A percentile compares a stretch with the other conserved stretches of the same genome.
phyloP scores from a whole-genome alignment of 345 rosid genomes.

The Barbarea vulgaris region DNA sequence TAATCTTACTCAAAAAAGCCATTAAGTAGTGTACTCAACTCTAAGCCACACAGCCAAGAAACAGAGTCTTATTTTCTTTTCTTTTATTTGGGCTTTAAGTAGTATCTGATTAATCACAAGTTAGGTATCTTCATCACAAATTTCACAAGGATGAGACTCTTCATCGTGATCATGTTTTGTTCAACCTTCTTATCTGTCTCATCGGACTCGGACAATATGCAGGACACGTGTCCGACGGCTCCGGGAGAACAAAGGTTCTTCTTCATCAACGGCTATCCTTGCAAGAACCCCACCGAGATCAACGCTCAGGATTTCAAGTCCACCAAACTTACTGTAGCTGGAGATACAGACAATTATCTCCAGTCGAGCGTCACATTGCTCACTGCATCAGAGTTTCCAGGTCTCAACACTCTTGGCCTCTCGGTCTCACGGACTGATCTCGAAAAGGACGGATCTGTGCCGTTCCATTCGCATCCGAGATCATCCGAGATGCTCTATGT shows the following conservation, averaged over 20 bases:
- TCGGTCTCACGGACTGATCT: constrained; percentile 74
- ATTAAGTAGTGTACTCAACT: constrained; percentile 40
- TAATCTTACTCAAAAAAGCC: constrained; percentile 34
- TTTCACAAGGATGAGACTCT: constrained; percentile 42
- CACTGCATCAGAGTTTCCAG: constrained; percentile 72
- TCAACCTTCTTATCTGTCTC: constrained; percentile 27
- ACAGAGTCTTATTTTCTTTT: background rate
- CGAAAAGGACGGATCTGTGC: constrained; percentile 55
- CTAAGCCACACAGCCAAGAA: constrained; percentile 34
- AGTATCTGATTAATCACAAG: background rate
- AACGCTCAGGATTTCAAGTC: constrained; percentile 72
- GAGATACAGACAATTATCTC: constrained; percentile 61
- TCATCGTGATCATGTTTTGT: constrained; percentile 33
- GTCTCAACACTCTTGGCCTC: constrained; percentile 85
- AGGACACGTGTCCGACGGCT: constrained; percentile 70
- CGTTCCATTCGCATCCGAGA: constrained; percentile 80
- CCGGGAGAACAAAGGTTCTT: constrained; percentile 21
- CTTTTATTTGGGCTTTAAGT: background rate
- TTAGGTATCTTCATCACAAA: constrained; percentile 1
- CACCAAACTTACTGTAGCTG: constrained; percentile 46
- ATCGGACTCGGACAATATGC: constrained; percentile 57
- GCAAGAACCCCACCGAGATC: constrained; percentile 59
- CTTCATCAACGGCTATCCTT: constrained; percentile 79
- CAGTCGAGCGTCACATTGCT: constrained; percentile 49
- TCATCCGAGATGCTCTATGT: constrained; percentile 70